These are phyloP conservation scores for Pythium scleroteichum DNA, from an alignment of 352 stramenopile genomes.

Conservation along the genomic window DNA sequence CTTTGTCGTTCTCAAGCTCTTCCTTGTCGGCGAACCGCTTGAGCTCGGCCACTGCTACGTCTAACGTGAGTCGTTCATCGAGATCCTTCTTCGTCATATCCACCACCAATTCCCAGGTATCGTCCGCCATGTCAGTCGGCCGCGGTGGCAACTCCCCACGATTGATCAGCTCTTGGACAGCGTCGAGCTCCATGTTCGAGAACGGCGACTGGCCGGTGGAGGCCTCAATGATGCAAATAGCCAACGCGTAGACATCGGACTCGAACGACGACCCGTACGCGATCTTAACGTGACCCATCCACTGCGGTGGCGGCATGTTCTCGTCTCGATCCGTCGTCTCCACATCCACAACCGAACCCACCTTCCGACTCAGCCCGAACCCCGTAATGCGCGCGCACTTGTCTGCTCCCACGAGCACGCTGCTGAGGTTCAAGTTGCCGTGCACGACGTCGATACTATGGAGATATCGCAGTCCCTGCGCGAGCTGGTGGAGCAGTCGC, in stretches of 20 bases:
- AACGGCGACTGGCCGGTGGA: conserved; percentile 5
- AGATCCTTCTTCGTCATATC: too few species aligned
- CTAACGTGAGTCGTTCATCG: too few species aligned
- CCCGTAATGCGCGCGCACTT: conserved; percentile 32
- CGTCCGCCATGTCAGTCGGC: too few species aligned
- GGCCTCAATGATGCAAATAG: conserved; percentile 44
- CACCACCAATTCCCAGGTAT: too few species aligned
- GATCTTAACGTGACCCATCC: too few species aligned
- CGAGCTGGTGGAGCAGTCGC: conserved; percentile 34
- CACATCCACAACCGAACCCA: not conserved
- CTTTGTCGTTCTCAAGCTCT: too few species aligned
- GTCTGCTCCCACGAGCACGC: conserved; percentile 34
- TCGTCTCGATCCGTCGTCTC: not conserved
- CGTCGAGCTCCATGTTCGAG: not conserved
- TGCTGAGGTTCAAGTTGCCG: conserved; percentile 67
- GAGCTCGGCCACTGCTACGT: too few species aligned
- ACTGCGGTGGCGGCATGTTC: too few species aligned
- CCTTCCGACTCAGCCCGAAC: conserved; percentile 30
- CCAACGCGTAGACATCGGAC: conserved; percentile 41
- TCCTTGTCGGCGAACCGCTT: too few species aligned
- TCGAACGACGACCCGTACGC: conserved; percentile 1
- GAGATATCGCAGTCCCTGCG: conserved; percentile 36
- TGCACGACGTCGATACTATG: conserved; percentile 37
- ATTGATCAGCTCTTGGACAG: too few species aligned
- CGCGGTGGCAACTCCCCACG: too few species aligned